Evolutionary conservation across 306 rosid species (phyloP), one percentile per base, ranked within the genome.

Genomic region (Vachellia collinsii): DNA sequence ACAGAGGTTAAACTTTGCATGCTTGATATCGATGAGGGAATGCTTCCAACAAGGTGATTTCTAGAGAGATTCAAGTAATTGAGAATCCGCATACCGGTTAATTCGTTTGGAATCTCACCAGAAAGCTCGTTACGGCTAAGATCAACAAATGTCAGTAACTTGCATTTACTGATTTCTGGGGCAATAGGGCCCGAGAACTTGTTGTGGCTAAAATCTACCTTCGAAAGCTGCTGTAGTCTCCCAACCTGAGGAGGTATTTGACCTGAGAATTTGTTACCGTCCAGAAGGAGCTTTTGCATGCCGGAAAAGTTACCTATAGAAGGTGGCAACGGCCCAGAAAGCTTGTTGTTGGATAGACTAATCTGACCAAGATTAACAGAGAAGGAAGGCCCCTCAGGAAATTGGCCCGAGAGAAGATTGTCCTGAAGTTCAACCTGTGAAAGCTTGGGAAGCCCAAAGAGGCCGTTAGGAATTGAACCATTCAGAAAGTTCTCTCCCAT

Each of bases 1-100:
- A 93, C 99, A 1, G 97, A 94, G 4, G 99, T 94, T 71, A 93
- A 84, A 81, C 99, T 94, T 62, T 94, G 99, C 97, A 94, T 94
- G 16, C 90, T 74, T 1, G 99, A 76, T 46, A 94, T 89, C 7
- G 97, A 87, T 6, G 90, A 42, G 0, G 99, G 99, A 76, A 94
- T 91, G 68, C 85, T 85, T 23, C 99, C 99, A 25, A 93, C 79
- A 3, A 94, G 84, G 61, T 93, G 97, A 51, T 94, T 94, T 69
- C 92, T 89, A 0, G 99, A 94, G 47, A 94, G 91, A 84, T 94
- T 94, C 74, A 94, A 85, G 87, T 93, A 91, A 61, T 91, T 94
- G 81, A 94, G 47, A 72, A 94, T 94, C 84, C 95, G 70, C 97
- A 92, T 91, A 3, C 84, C 81, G 17, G 94, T 94, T 42, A 92